Base-by-base conservation (phyloP, 1,139 yeast species). In the Saccharomyces pastorianus region DNA sequence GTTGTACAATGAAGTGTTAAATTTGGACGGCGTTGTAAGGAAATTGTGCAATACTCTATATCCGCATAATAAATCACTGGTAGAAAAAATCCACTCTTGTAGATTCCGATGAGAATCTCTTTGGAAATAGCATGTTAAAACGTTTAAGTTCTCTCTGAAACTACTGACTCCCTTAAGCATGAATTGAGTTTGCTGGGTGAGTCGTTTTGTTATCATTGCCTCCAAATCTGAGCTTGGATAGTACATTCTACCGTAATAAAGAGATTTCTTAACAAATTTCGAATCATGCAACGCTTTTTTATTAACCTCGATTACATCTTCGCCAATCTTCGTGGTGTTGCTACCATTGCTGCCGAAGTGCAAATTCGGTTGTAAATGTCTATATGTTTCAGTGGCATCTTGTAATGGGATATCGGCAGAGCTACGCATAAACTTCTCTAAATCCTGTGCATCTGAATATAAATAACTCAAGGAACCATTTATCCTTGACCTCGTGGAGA, bases 201-300 rank as follows among this genome's bases (percentile, higher is more conserved):
- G 63, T 55, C 90, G 75, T 58, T 87, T 82, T 46, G 91, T 82
- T 9, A 84, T 64, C 95, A 93, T 85, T 1, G 96, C 96, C 68
- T 93, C 99, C 6, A 95, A 72, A 4, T 88, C 84, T 25, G 89
- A 83, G 1, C 90, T 88, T 0, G 99, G 99, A 59, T 93, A 83
- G 64, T 85, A 88, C 82, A 95, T 81, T 58, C 95, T 76, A 0
- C 98, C 99, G 66, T 89, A 93, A 34, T 82, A 66, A 17, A 85
- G 66, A 0, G 78, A 71, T 46, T 65, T 55, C 13, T 46, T 41
- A 13, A 14, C 23, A 29, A 50, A 50, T 23, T 44, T 26, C n/a
- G 47, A 29, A 4, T 29, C 44, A 23, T 1, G 48, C 5, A 7
- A 6, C 23, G 5, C 3, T 38, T 29, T 59, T 27, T 59, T 59